phyloP scores from a whole-genome alignment of 805 yeast species.

The Saccharomycopsis javanensis region DNA sequence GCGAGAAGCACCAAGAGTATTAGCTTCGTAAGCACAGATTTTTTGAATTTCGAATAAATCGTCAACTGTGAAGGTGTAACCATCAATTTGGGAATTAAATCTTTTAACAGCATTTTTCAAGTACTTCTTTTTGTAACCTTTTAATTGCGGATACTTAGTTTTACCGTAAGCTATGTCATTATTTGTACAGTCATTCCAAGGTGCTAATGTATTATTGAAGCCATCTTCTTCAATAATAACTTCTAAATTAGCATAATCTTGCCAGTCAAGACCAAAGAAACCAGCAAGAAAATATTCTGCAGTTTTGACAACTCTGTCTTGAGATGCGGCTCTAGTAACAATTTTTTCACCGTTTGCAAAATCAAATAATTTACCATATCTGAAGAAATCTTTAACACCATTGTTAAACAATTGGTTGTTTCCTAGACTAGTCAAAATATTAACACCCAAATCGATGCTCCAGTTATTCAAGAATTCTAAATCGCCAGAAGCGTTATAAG shows the following conservation, averaged over 20 bases:
- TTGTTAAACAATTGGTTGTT: constrained; percentile 21
- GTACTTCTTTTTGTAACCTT: constrained; percentile 25
- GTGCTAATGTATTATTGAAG: constrained; percentile 20
- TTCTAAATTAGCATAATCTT: constrained; percentile 20
- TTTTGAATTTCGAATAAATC: constrained; percentile 48
- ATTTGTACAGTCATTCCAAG: constrained; percentile 18
- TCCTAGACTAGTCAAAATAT: constrained; percentile 19
- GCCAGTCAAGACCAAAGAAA: constrained; percentile 32
- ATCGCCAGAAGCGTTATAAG: constrained; percentile 34
- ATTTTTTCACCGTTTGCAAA: constrained; percentile 12
- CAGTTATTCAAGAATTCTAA: constrained; percentile 44
- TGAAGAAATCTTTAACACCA: constrained; percentile 20
- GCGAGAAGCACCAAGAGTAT: constrained; percentile 54
- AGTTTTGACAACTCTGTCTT: constrained; percentile 39
- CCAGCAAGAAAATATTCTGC: constrained; percentile 39
- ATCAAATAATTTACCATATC: constrained; percentile 20
- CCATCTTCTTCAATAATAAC: constrained; percentile 19
- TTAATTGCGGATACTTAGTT: constrained; percentile 5
- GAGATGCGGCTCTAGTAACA: constrained; percentile 29
- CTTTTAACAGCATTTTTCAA: constrained; percentile 47
- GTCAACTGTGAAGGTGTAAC: constrained; percentile 37
- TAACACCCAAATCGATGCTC: constrained; percentile 15
- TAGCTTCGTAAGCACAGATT: constrained; percentile 69
- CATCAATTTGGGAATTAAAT: constrained; percentile 45
- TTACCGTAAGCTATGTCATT: constrained; percentile 10